A percentile compares a stretch with the other conserved stretches of the same genome.
These are phyloP conservation scores for Syzygium oleosum DNA, from an alignment of 345 rosid genomes.

Conservation along the genomic window DNA sequence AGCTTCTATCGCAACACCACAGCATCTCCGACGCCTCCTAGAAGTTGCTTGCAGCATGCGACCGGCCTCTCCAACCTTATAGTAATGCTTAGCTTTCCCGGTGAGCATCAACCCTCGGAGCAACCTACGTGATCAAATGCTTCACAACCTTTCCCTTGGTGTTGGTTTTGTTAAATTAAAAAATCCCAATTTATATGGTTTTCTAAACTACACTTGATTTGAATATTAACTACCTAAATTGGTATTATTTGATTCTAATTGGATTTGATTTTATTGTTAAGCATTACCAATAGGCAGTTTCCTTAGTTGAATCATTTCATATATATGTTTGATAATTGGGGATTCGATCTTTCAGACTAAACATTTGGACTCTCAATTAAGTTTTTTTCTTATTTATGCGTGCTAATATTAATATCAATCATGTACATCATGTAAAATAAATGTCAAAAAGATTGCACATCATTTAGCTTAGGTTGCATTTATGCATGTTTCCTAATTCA, in stretches of 20 bases:
- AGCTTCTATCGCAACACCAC: too few species aligned
- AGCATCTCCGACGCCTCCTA: too few species aligned
- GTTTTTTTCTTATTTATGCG: background rate
- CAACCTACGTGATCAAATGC: background rate
- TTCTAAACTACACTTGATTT: background rate
- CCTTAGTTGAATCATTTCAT: background rate
- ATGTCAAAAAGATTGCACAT: background rate
- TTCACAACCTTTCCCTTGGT: background rate
- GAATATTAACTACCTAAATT: background rate
- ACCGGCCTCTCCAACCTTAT: too few species aligned
- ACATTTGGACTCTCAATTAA: background rate
- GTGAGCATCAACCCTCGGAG: background rate
- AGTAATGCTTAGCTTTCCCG: too few species aligned
- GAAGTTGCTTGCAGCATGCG: too few species aligned
- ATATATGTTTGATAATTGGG: background rate
- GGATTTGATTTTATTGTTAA: background rate
- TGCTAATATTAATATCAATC: background rate
- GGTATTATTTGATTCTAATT: too few species aligned
- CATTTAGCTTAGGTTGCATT: background rate
- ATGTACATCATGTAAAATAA: background rate
- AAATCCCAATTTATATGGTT: background rate
- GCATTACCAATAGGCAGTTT: background rate
- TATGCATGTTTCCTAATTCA: background rate
- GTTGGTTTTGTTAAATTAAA: background rate
- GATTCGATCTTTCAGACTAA: background rate